These are phyloP conservation scores for Aureobasidium namibiae DNA, from an alignment of 2,329 filamentous ascomycete genomes.

Conservation along the genomic window DNA sequence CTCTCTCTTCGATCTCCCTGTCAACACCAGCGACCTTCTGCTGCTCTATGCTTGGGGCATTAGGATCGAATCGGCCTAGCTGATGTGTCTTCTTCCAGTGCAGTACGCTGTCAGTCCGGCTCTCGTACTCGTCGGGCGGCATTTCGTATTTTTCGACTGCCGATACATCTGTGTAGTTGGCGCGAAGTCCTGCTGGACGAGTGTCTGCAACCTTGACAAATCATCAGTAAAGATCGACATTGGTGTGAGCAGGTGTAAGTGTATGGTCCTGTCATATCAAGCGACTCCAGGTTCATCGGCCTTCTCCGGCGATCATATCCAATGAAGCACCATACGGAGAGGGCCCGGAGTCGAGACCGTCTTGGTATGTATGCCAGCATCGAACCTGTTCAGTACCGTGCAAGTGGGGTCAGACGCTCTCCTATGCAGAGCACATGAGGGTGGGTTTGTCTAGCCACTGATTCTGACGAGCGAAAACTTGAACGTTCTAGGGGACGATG, in stretches of 20 bases:
- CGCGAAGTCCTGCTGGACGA: constrained; percentile 64
- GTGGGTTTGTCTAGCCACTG: not conserved
- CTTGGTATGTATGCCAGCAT: too few relatives aligned
- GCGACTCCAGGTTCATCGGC: not conserved
- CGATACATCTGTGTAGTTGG: constrained; percentile 73
- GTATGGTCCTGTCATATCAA: not conserved
- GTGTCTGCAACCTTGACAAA: constrained; percentile 63
- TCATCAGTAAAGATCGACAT: not conserved
- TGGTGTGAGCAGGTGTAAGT: not conserved
- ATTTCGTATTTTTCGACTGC: constrained; percentile 84
- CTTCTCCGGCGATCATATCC: not conserved
- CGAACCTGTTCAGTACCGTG: not conserved
- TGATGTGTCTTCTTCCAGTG: constrained; percentile 95
- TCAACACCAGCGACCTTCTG: constrained; percentile 61
- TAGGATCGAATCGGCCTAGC: constrained; percentile 90
- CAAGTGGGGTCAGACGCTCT: not conserved
- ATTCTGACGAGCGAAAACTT: not conserved
- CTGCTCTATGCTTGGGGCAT: constrained; percentile 64
- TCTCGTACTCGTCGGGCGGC: constrained; percentile 77
- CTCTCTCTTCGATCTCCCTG: constrained; percentile 61
- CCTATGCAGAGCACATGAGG: not conserved
- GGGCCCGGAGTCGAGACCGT: not conserved
- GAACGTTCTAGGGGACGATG: not conserved
- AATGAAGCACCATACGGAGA: not conserved
- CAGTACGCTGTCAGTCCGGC: constrained; percentile 77